Conservation (phyloP, 1,284 basidiomycete species). For the Apiotrichum siamense region DNA sequence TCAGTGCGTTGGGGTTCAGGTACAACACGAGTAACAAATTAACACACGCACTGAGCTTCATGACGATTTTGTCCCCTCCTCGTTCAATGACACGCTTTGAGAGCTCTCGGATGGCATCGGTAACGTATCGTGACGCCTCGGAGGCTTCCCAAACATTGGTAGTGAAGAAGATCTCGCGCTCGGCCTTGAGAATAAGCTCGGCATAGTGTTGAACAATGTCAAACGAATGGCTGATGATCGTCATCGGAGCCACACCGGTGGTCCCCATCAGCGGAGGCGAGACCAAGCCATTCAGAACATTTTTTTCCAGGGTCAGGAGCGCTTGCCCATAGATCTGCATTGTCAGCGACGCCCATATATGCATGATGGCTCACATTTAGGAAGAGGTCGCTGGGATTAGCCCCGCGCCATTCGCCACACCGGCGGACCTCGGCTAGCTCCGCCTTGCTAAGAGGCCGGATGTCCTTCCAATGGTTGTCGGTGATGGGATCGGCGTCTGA, state of each 20-base stretch:
- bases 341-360: neutral
- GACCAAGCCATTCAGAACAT: constrained; percentile 24
- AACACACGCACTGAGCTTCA: constrained; percentile 24
- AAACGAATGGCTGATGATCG: constrained; percentile 29
- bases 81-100: constrained; percentile 22
- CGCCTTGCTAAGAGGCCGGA: constrained; percentile 3
- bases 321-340: constrained; percentile 23
- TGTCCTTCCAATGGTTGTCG: constrained; percentile 5
- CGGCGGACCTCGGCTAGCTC: constrained; percentile 22
- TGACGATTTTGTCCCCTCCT: constrained; percentile 25
- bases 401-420: constrained; percentile 22
- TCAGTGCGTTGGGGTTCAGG: constrained; percentile 1
- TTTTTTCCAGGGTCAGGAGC: constrained; percentile 18
- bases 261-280: constrained; percentile 25
- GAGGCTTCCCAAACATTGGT: constrained; percentile 34
- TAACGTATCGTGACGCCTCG: constrained; percentile 17
- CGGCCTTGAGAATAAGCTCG: constrained; percentile 25
- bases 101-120: constrained; percentile 27
- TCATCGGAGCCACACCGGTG: constrained; percentile 23
- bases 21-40: neutral
- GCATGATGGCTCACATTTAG: constrained; percentile 16
- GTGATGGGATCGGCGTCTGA: constrained; percentile 8
- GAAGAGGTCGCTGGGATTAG: constrained; percentile 23
- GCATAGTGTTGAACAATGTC: constrained; percentile 35
- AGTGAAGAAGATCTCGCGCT: constrained; percentile 30